Conservation (phyloP, 371 early-diverging fungal species). For the Capillidium heterosporum region DNA sequence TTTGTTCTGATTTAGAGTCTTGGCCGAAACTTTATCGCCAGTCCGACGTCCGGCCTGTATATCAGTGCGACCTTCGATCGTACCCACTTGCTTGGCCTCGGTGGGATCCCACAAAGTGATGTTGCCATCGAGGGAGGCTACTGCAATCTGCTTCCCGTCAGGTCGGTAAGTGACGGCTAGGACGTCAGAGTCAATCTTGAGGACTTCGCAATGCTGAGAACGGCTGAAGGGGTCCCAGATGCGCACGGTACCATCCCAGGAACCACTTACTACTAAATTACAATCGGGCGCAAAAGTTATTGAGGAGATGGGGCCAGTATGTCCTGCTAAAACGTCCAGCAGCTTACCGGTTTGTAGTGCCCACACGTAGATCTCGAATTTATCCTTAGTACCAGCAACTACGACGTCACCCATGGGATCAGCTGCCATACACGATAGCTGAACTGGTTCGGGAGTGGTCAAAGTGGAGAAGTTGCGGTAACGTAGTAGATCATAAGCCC, state of each 20-base stretch:
- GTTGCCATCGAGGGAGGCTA: conserved; percentile 81
- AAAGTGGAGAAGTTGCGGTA: conserved; percentile 96
- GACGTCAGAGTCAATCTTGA: conserved; percentile 70
- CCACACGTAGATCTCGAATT: conserved; percentile 94
- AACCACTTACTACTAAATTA: conserved; percentile 56
- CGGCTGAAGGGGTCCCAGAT: conserved; percentile 91
- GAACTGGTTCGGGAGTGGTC: conserved; percentile 88
- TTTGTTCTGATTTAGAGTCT: conserved; percentile 67
- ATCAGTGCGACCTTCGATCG: conserved; percentile 84
- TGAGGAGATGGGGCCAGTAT: conserved; percentile 75
- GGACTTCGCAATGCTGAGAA: conserved; percentile 51
- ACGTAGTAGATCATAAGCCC: conserved; percentile 90
- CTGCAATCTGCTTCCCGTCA: conserved; percentile 73
- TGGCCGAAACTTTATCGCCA: conserved; percentile 58
- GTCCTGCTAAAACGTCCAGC: conserved; percentile 85
- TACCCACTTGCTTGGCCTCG: conserved; percentile 37
- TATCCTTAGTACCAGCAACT: conserved; percentile 86
- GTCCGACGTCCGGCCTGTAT: conserved; percentile 73
- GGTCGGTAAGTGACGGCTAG: conserved; percentile 78
- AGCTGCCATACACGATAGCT: conserved; percentile 81
- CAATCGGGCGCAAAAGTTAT: conserved; percentile 73
- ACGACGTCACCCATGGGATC: conserved; percentile 94
- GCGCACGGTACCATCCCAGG: conserved; percentile 89
- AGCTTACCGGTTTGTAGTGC: conserved; percentile 92
- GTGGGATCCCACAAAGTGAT: conserved; percentile 81